Evolutionary conservation across 2,329 filamentous ascomycete genomes (phyloP).

Genomic region (Aspergillus brasiliensis): DNA sequence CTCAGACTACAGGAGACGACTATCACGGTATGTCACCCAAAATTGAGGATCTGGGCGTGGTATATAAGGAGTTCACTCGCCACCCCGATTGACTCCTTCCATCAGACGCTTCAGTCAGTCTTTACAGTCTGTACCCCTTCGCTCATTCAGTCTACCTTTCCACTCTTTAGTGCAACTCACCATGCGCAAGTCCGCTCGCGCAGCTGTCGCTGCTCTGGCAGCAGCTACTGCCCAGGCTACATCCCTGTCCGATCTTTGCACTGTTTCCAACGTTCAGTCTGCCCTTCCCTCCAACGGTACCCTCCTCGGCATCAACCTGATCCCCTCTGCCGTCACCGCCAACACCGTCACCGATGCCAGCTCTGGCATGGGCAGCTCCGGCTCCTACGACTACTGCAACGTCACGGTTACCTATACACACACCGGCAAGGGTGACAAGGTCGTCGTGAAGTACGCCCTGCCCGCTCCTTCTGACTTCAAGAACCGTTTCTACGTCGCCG

Average conservation of each 20-base stretch:
- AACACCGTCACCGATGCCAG: conserved; percentile 42
- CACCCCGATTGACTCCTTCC: too few relatives aligned
- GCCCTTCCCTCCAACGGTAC: conserved; percentile 48
- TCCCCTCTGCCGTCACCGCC: conserved; percentile 47
- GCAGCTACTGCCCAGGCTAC: conserved; percentile 7
- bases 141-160: not conserved
- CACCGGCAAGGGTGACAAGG: conserved; percentile 42
- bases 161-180: not conserved
- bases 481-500: conserved; percentile 50
- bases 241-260: conserved; percentile 45
- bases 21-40: not conserved
- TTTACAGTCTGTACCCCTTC: not conserved
- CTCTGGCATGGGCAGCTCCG: conserved; percentile 3
- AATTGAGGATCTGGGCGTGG: not conserved
- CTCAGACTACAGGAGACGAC: not conserved
- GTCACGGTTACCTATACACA: conserved; percentile 48
- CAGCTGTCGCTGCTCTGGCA: conserved; percentile 14
- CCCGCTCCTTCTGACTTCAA: conserved; percentile 41
- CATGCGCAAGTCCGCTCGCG: conserved; percentile 6
- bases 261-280: conserved; percentile 46
- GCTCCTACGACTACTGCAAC: conserved; percentile 40
- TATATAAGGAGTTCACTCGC: not conserved
- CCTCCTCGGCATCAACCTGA: conserved; percentile 44
- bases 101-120: not conserved
- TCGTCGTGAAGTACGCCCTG: conserved; percentile 43